Base-by-base conservation (phyloP, 768 basidiomycete genomes). In the Mycena belliarum region DNA sequence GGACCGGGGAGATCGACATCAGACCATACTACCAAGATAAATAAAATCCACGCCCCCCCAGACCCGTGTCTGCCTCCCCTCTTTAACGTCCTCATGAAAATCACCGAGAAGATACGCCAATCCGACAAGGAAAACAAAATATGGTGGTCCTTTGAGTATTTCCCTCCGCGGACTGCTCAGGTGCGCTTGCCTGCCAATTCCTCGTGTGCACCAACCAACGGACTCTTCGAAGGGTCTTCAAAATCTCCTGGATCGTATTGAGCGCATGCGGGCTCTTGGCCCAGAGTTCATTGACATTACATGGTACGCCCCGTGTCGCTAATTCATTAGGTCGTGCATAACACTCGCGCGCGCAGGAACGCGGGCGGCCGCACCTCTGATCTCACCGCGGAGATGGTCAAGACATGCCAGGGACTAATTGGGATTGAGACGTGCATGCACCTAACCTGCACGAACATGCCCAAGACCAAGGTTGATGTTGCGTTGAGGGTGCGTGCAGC, bases 71-170 rank as follows among this genome's bases (percentile, higher is more conserved):
- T 49, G 44, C 50, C 58, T 58, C 63, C 61, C 62, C 63, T 59
- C 32, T 61, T 23, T 60, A 50, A 55, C 59, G 52, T 50, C 44
- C 32, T 69, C 74, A 97, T 97, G 93, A 96, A 90, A 84, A 93
- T 98, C 73, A 93, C 88, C 65, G 85, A 95, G 74, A 98, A 96
- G 79, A 92, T 98, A 43, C 81, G 87, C 62, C 86, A 92, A 72
- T 91, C 91, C 46, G 76, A 84, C 59, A 87, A 89, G 70, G 90
- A 96, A 66, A 87, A 89, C 62, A 86, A 93, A 68, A 76, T 92
- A 58, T 97, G 95, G 90, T 99, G 95, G 95, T 95, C 93, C 35
- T 98, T 99, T 71, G 96, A 99, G 71, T 98, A 95, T 76, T 98
- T 99, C 68, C 96, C 97, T 55, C 95, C 93, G 21, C 80, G 95